Evolutionary conservation across 2,329 filamentous ascomycete genomes (phyloP).

Genomic region (Sclerotinia spermophila): DNA sequence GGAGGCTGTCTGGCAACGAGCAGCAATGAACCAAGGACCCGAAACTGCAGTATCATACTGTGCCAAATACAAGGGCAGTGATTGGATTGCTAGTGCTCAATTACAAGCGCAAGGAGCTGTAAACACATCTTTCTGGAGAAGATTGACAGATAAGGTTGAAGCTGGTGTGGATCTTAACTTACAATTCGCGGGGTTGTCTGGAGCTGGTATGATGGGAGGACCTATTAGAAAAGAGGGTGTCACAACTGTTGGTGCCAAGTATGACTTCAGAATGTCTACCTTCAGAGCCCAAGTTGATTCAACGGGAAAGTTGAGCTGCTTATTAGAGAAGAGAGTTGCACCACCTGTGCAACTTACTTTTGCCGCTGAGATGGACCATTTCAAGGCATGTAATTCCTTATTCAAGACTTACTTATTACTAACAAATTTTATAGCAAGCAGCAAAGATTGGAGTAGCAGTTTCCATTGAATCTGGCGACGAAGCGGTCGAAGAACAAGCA

Average conservation of each 20-base stretch:
- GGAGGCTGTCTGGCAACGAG: constrained; percentile 91
- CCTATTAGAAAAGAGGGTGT: constrained; percentile 79
- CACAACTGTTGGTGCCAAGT: constrained; percentile 91
- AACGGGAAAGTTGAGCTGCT: constrained; percentile 85
- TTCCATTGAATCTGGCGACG: constrained; percentile 79
- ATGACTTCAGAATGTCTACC: constrained; percentile 93
- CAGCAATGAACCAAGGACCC: constrained; percentile 78
- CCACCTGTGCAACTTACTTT: constrained; percentile 92
- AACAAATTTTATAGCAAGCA: constrained; percentile 63
- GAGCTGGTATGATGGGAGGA: constrained; percentile 68
- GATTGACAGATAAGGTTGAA: constrained; percentile 90
- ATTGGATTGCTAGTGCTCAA: constrained; percentile 92
- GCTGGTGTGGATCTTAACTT: constrained; percentile 93
- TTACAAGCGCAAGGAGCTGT: constrained; percentile 76
- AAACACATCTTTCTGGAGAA: constrained; percentile 91
- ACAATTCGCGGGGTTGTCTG: constrained; percentile 65
- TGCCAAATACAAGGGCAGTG: constrained; percentile 82
- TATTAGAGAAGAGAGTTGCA: constrained; percentile 93
- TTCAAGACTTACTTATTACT: constrained; percentile 25
- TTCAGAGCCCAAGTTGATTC: constrained; percentile 97
- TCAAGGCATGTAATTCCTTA: constrained; percentile 64
- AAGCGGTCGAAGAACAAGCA: constrained; percentile 85
- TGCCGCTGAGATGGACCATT: constrained; percentile 93
- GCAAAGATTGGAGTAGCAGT: constrained; percentile 94
- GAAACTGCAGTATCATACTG: constrained; percentile 88